A percentile compares a stretch with the other conserved stretches of the same genome.
These are phyloP conservation scores for Gynochthodes officinalis DNA, from an alignment of 257 asterid genomes.

Conservation along the genomic window DNA sequence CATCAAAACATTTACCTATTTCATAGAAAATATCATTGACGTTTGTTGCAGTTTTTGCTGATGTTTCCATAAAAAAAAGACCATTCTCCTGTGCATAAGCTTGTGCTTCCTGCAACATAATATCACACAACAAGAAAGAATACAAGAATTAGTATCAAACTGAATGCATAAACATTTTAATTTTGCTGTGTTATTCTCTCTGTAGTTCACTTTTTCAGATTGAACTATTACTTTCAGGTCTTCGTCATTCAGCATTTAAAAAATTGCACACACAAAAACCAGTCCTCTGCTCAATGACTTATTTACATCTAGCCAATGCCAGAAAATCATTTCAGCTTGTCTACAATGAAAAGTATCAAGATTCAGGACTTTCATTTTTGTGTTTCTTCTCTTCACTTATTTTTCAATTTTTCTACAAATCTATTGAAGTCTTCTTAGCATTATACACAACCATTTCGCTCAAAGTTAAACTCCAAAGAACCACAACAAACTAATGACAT, in stretches of 20 bases:
- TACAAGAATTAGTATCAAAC: not conserved
- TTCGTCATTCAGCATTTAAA: not conserved
- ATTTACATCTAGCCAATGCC: not conserved
- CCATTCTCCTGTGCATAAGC: constrained; percentile 37
- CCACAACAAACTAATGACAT: not conserved
- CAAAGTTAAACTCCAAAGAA: not conserved
- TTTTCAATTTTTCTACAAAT: not conserved
- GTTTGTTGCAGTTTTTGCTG: constrained; percentile 40
- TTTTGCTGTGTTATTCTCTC: not conserved
- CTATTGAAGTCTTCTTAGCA: no score
- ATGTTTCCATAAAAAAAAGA: constrained; percentile 38
- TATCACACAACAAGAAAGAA: not conserved
- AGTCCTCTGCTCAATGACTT: not conserved
- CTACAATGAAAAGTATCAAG: not conserved
- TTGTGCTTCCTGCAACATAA: constrained; percentile 31
- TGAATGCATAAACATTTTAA: not conserved
- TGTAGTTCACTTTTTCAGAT: not conserved
- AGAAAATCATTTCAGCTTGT: not conserved
- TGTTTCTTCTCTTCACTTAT: not conserved
- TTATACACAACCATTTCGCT: not conserved
- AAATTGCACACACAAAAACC: not conserved
- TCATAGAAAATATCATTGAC: constrained; percentile 39
- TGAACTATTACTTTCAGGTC: not conserved
- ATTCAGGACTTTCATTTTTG: not conserved
- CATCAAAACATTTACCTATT: constrained; percentile 23